These are phyloP conservation scores for Lotus japonicus DNA, from an alignment of 306 rosid genomes.

Conservation along the genomic window DNA sequence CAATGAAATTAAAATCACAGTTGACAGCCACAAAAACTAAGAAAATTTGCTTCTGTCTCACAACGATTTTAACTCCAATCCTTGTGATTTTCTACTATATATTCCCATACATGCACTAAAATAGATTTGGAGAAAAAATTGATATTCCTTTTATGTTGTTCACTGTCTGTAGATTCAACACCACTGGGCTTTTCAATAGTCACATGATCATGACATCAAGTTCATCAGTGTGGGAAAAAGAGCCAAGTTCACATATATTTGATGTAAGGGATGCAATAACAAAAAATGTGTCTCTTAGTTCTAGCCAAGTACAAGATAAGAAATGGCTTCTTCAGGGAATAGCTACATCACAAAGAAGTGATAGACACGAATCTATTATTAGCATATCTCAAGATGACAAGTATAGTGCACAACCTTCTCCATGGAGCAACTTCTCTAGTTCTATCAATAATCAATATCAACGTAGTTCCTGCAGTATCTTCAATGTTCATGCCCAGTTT, in stretches of 20 bases:
- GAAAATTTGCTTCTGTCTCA: too few species aligned
- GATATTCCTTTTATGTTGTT: background rate
- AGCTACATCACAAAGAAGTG: constrained; percentile 12
- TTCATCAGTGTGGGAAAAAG: constrained; percentile 20
- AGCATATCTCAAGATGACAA: constrained; percentile 10
- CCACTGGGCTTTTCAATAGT: background rate
- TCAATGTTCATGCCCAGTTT: constrained; percentile 14
- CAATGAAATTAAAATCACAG: too few species aligned
- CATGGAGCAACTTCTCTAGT: constrained; percentile 20
- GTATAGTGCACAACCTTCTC: constrained; percentile 19
- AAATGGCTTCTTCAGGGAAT: constrained; percentile 26
- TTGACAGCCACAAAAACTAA: too few species aligned
- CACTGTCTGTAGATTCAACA: constrained; percentile 24
- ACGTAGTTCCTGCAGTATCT: background rate
- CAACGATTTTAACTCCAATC: too few species aligned
- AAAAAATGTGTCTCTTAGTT: constrained; percentile 18
- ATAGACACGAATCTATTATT: background rate
- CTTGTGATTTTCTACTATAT: too few species aligned
- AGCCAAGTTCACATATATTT: constrained; percentile 23
- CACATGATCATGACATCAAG: constrained; percentile 26
- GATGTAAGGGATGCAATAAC: constrained; percentile 25
- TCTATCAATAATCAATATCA: background rate
- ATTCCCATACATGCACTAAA: too few species aligned
- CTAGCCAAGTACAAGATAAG: constrained; percentile 24
- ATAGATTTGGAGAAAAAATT: too few species aligned